A percentile compares a stretch with the other conserved stretches of the same genome.
These are phyloP conservation scores for Rhododendron vialii DNA, from an alignment of 148 eudicot genomes.

Conservation along the genomic window DNA sequence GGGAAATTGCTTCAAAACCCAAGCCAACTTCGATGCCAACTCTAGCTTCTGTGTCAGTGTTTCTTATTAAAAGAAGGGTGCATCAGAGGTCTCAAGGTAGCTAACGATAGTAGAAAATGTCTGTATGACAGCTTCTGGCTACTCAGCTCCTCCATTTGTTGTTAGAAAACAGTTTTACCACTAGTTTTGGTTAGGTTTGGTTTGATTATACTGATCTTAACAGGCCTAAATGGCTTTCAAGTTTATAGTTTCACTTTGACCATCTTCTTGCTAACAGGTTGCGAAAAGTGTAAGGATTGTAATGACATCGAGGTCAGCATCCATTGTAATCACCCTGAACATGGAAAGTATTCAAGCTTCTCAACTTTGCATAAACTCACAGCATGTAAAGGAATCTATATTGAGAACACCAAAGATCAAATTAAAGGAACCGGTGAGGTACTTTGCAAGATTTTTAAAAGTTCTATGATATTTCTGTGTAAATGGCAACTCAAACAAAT, in stretches of 20 bases:
- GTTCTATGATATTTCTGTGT: neutral
- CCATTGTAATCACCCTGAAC: slow-evolving; percentile 59
- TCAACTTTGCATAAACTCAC: slow-evolving; percentile 54
- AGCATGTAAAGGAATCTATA: slow-evolving; percentile 57
- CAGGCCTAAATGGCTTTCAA: neutral
- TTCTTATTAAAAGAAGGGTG: neutral
- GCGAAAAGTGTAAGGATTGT: slow-evolving; percentile 70
- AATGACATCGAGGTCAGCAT: slow-evolving; percentile 42
- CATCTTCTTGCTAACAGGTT: slow-evolving; percentile 42
- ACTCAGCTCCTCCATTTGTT: neutral
- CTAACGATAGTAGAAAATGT: neutral
- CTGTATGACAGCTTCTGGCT: neutral
- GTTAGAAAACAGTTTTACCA: neutral
- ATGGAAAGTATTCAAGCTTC: slow-evolving; percentile 48
- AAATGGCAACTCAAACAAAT: slow-evolving; percentile 13
- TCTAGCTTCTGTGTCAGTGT: neutral
- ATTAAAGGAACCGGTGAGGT: slow-evolving; percentile 39
- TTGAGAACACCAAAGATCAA: slow-evolving; percentile 34
- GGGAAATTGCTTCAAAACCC: neutral
- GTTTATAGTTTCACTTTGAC: neutral
- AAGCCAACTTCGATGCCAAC: neutral
- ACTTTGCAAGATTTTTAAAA: neutral
- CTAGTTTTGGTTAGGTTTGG: neutral
- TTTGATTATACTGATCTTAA: neutral
- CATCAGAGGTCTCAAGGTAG: neutral